phyloP scores from a whole-genome alignment of 2,329 filamentous ascomycete species.

The Massarina eburnea region DNA sequence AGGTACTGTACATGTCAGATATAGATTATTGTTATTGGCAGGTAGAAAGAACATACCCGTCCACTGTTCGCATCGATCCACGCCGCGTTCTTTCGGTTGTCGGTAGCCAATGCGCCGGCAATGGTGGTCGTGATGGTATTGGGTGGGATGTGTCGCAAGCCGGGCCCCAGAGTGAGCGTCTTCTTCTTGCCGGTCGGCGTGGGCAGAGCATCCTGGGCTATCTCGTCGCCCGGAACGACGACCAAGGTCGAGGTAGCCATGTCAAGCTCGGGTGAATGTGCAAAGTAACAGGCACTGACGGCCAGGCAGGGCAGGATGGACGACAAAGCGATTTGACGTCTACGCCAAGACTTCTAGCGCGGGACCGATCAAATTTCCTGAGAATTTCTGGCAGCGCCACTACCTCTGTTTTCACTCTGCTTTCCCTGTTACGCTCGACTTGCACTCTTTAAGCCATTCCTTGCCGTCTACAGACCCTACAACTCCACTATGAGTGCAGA shows the following conservation, averaged over 20 bases:
- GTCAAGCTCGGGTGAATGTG: conserved; percentile 11
- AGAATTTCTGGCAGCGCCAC: conserved; percentile 10
- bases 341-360: conserved; percentile 13
- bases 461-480: not conserved
- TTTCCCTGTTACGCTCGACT: not conserved
- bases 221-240: conserved; percentile 78
- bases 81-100: conserved; percentile 73
- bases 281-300: no score
- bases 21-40: conserved; percentile 4
- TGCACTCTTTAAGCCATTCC: not conserved
- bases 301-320: no score
- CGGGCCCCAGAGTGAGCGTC: conserved; percentile 79
- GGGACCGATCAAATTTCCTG: conserved; percentile 22
- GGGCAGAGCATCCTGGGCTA: conserved; percentile 68
- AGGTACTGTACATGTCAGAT: conserved; percentile 64
- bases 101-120: conserved; percentile 66
- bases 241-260: conserved; percentile 63
- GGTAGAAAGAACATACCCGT: conserved; percentile 52
- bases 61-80: conserved; percentile 74
- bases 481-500: conserved; percentile 53
- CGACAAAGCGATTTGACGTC: no score
- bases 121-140: conserved; percentile 69
- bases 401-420: not conserved
- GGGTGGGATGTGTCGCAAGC: conserved; percentile 80
- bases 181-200: conserved; percentile 62